phyloP scores from a whole-genome alignment of 108 stramenopile genomes.

The Asterionellopsis glacialis region DNA sequence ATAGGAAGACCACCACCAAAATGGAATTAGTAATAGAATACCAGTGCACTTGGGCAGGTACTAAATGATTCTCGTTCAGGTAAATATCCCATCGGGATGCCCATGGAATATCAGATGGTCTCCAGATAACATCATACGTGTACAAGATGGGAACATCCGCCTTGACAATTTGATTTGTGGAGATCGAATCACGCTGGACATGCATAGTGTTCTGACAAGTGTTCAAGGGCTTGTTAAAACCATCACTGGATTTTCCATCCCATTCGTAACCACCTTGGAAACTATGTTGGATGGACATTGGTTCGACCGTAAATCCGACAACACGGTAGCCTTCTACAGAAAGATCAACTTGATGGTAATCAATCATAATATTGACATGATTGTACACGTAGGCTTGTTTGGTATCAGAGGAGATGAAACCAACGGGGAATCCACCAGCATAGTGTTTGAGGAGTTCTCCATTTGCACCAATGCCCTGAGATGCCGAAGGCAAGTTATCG shows the following conservation, averaged over 20 bases:
- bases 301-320: slow-evolving; percentile 93
- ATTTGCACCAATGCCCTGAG: slow-evolving; percentile 37
- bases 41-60: slow-evolving; percentile 96
- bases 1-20: slow-evolving; percentile 93
- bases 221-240: slow-evolving; percentile 54
- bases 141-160: slow-evolving; percentile 77
- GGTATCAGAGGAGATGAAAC: slow-evolving; percentile 60
- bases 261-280: slow-evolving; percentile 70
- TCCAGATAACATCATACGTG: slow-evolving; percentile 98
- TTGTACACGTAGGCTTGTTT: slow-evolving; percentile 85
- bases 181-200: slow-evolving; percentile 33
- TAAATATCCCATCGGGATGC: slow-evolving; percentile 98
- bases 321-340: slow-evolving; percentile 84
- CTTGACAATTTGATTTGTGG: slow-evolving; percentile 44
- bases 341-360: slow-evolving; percentile 82
- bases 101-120: slow-evolving; percentile 87
- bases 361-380: slow-evolving; percentile 91
- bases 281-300: slow-evolving; percentile 82
- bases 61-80: slow-evolving; percentile 84
- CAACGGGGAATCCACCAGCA: slow-evolving; percentile 93
- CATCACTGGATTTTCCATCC: slow-evolving; percentile 64
- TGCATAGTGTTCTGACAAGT: slow-evolving; percentile 47
- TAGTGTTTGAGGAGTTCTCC: slow-evolving; percentile 68
- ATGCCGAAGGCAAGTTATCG: slow-evolving; percentile 97
- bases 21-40: slow-evolving; percentile 95